Conservation (phyloP, 202 grass and related monocot species). For the Hordeum pubiflorum region DNA sequence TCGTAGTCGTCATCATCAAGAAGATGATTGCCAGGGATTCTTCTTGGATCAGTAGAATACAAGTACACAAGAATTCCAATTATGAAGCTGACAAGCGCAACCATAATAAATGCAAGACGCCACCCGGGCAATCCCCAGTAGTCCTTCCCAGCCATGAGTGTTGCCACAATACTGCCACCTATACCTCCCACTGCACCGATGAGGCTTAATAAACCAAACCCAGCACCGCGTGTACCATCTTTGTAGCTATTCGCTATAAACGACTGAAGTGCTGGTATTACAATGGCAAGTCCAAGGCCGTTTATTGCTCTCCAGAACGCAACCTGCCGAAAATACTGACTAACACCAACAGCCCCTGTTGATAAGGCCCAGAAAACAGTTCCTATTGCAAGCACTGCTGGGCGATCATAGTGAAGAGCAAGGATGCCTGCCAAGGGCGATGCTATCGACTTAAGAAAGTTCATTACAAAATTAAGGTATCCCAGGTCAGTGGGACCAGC, state of each 20-base stretch:
- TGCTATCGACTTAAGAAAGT: slow-evolving; percentile 75
- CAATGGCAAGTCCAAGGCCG: slow-evolving; percentile 87
- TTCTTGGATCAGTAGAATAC: slow-evolving; percentile 78
- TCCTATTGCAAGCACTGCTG: slow-evolving; percentile 68
- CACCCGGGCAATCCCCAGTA: slow-evolving; percentile 76
- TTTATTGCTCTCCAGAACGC: slow-evolving; percentile 86
- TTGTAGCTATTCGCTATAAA: slow-evolving; percentile 94
- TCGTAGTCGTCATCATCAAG: slow-evolving; percentile 46
- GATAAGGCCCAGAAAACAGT: slow-evolving; percentile 85
- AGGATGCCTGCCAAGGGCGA: slow-evolving; percentile 80
- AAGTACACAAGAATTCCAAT: slow-evolving; percentile 78
- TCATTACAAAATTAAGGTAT: slow-evolving; percentile 84
- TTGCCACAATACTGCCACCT: slow-evolving; percentile 81
- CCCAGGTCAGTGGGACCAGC: slow-evolving; percentile 81
- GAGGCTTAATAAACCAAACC: slow-evolving; percentile 82
- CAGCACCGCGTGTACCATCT: slow-evolving; percentile 66
- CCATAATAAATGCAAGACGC: slow-evolving; percentile 79
- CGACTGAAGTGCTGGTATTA: slow-evolving; percentile 82
- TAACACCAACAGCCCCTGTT: slow-evolving; percentile 64
- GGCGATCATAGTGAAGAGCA: slow-evolving; percentile 73
- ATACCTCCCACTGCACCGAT: slow-evolving; percentile 82
- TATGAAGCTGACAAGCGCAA: slow-evolving; percentile 68
- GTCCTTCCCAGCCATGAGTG: slow-evolving; percentile 71
- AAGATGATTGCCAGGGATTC: slow-evolving; percentile 30
- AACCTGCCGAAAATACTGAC: slow-evolving; percentile 67